phyloP scores from a whole-genome alignment of 257 asterid species.

The Anisodus acutangulus region DNA sequence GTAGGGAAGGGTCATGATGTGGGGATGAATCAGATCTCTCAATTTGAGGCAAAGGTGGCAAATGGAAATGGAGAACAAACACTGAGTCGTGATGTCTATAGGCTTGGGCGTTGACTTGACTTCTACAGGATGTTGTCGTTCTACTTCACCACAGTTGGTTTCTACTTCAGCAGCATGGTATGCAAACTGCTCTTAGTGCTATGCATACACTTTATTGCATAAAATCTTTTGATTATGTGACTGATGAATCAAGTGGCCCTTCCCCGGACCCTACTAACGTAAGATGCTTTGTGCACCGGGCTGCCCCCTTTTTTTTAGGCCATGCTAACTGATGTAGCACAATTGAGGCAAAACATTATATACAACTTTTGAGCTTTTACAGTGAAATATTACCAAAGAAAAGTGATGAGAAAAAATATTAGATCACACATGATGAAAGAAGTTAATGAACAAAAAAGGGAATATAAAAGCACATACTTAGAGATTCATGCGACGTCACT shows the following conservation, averaged over 20 bases:
- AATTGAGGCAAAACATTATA: background rate
- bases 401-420: background rate
- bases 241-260: background rate
- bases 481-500: background rate
- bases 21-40: constrained; percentile 98
- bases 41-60: constrained; percentile 96
- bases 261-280: too few relatives aligned
- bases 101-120: constrained; percentile 96
- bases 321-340: background rate
- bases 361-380: background rate
- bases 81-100: constrained; percentile 90
- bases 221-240: constrained; percentile 11
- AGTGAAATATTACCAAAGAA: background rate
- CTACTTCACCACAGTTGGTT: constrained; percentile 97
- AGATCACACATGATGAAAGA: background rate
- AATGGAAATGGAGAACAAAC: constrained; percentile 99
- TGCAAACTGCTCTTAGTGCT: constrained; percentile 33
- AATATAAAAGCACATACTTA: background rate
- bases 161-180: constrained; percentile 98
- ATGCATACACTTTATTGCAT: background rate
- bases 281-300: too few relatives aligned
- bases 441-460: background rate
- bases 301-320: background rate
- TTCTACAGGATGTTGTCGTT: constrained; percentile 95
- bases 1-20: constrained; percentile 99